phyloP scores from a whole-genome alignment of 75 land plant species.

The Cupressus sempervirens region DNA sequence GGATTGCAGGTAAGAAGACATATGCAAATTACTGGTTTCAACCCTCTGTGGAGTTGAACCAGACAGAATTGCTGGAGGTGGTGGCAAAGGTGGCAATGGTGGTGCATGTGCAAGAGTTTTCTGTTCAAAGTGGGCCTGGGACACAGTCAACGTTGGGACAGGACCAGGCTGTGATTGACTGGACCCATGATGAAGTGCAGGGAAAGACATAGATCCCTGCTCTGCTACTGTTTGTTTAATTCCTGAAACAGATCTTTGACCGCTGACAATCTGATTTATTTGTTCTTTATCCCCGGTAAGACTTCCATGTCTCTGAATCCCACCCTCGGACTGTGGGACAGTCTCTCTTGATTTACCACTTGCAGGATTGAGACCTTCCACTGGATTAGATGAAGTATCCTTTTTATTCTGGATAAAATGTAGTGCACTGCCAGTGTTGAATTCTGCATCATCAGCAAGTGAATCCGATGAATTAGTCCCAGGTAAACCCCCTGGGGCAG shows the following conservation, averaged over 20 bases:
- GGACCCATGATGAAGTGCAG: constrained; percentile 16
- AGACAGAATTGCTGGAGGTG: constrained; percentile 38
- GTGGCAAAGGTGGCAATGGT: constrained; percentile 73
- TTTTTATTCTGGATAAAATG: constrained; percentile 29
- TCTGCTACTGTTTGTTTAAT: constrained; percentile 11
- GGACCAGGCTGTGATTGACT: constrained; percentile 25
- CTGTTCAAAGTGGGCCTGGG: constrained; percentile 33
- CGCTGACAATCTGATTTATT: background rate
- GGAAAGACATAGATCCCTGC: constrained; percentile 17
- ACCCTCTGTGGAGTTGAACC: constrained; percentile 25
- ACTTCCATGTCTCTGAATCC: constrained; percentile 38
- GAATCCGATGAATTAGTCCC: constrained; percentile 48
- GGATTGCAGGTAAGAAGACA: constrained; percentile 15
- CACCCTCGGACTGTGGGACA: constrained; percentile 32
- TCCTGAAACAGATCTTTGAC: constrained; percentile 10
- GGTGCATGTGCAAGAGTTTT: constrained; percentile 35
- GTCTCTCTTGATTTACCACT: constrained; percentile 24
- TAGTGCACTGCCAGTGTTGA: constrained; percentile 29
- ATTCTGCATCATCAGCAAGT: constrained; percentile 48
- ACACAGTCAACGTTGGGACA: background rate
- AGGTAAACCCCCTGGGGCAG: constrained; percentile 26
- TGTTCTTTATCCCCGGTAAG: constrained; percentile 36
- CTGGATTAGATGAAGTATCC: constrained; percentile 15
- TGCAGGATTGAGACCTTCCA: constrained; percentile 27
- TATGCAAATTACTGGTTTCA: constrained; percentile 18